Conservation (phyloP, 2,329 filamentous ascomycete species). For the Ceratocystis alfenasii region DNA sequence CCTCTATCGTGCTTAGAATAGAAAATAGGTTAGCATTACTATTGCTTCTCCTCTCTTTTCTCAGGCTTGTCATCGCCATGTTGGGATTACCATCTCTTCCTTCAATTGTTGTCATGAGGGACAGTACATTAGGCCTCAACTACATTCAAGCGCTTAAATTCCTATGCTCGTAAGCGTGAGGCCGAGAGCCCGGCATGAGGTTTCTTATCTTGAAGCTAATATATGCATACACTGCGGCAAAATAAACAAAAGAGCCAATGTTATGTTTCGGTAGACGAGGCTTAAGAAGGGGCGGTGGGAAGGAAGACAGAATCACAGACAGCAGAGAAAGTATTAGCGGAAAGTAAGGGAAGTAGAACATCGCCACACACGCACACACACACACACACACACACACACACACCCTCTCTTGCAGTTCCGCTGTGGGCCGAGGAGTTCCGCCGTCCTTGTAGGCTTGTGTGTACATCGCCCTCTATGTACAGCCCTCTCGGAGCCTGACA, state of each 20-base stretch:
- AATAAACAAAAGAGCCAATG: neutral
- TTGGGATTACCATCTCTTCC: too few relatives aligned
- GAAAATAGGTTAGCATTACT: too few relatives aligned
- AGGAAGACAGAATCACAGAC: neutral
- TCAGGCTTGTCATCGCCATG: too few relatives aligned
- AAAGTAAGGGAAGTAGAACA: neutral
- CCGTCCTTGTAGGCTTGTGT: neutral
- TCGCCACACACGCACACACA: constrained; percentile 1
- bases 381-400: neutral
- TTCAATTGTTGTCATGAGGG: too few relatives aligned
- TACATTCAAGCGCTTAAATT: neutral
- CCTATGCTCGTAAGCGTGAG: neutral
- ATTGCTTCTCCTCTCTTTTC: too few relatives aligned
- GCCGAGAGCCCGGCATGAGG: neutral
- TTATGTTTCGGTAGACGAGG: neutral
- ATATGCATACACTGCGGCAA: neutral
- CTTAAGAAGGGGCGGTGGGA: neutral
- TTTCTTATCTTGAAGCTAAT: neutral
- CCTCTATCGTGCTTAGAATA: too few relatives aligned
- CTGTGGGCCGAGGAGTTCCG: neutral
- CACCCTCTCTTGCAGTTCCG: neutral
- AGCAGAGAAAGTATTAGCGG: neutral
- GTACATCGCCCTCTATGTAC: neutral
- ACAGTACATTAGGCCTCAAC: neutral
- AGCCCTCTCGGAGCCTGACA: neutral